These are phyloP conservation scores for Lactarius indigo DNA, from an alignment of 768 basidiomycete species.

Conservation along the genomic window DNA sequence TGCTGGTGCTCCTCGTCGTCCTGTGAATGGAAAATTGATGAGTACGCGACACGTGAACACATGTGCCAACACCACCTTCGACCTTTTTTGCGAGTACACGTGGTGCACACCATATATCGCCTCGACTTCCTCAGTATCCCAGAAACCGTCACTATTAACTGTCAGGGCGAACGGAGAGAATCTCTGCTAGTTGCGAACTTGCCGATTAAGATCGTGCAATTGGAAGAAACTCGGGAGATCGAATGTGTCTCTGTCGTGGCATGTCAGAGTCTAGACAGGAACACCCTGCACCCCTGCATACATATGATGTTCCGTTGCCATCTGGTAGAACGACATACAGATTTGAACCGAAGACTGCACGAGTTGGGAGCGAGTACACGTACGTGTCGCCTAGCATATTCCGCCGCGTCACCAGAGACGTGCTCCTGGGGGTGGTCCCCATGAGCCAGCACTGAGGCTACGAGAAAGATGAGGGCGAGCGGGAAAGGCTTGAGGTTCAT, in stretches of 20 bases:
- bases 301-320: constrained; percentile 90
- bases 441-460: constrained; percentile 43
- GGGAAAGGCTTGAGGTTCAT: constrained; percentile 22
- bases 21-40: constrained; percentile 32
- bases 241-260: constrained; percentile 64
- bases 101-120: constrained; percentile 97
- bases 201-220: constrained; percentile 90
- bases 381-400: constrained; percentile 92
- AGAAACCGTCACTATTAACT: constrained; percentile 61
- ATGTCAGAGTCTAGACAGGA: constrained; percentile 7
- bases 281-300: constrained; percentile 31
- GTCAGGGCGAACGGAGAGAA: constrained; percentile 12
- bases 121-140: constrained; percentile 87
- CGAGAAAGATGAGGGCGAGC: constrained; percentile 10
- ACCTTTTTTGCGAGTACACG: constrained; percentile 79
- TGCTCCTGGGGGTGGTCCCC: constrained; percentile 36
- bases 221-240: constrained; percentile 90
- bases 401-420: constrained; percentile 1
- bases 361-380: constrained; percentile 33
- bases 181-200: constrained; percentile 26
- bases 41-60: background rate
- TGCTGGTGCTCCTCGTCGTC: constrained; percentile 75
- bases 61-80: constrained; percentile 45
- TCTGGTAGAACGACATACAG: constrained; percentile 43
- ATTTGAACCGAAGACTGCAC: constrained; percentile 4